Evolutionary conservation across 305 asterid species (phyloP), one percentile per base, ranked within the genome.

Genomic region (Fraxinus baroniana): DNA sequence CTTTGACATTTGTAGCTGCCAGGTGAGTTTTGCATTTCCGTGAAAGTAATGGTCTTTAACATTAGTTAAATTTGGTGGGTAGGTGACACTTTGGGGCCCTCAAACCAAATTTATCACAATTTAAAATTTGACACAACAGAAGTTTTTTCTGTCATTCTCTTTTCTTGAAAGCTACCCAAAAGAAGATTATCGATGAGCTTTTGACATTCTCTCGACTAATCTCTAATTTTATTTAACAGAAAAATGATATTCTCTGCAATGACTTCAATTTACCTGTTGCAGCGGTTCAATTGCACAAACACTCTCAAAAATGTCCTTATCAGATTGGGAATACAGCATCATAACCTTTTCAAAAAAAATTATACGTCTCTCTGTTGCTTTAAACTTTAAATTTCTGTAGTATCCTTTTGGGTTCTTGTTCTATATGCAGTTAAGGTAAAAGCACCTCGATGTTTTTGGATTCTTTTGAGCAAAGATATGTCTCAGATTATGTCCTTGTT

Each of bases 1-100:
- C 15, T 96, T 96, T 86, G 98, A 94, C 85, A 33, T 96, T 83
- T 92, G 98, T 88, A 96, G 98, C 86, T 96, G 98, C 83, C 99
- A 96, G 95, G 98, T 94, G 72, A 84, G 88, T 82, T 64, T 1
- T 79, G 46, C 72, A 33, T 78, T 78, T 76, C 46, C 4, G 36
- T 78, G 78, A 30, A 49, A 73, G 39, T 64, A 26, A 49, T 10
- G 79, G 66, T 64, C 66, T 5, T 68, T 64, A 32, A 17, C 78
- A 64, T 26, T 62, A 60, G 15, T 20, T 60, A 20, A 15, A 62
- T 22, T 64, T 3, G 32, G 73, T 24, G 73, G n/a, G 33, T 9
- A 17, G 2, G 5, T 8, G 73, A 20, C 24, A 5, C 22, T 3
- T n/a, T 1, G 24, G 24, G 66, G 10, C 10, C 39, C 37, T 66